Evolutionary conservation across 306 rosid genomes (phyloP).

Genomic region (Casuarina cunninghamiana): DNA sequence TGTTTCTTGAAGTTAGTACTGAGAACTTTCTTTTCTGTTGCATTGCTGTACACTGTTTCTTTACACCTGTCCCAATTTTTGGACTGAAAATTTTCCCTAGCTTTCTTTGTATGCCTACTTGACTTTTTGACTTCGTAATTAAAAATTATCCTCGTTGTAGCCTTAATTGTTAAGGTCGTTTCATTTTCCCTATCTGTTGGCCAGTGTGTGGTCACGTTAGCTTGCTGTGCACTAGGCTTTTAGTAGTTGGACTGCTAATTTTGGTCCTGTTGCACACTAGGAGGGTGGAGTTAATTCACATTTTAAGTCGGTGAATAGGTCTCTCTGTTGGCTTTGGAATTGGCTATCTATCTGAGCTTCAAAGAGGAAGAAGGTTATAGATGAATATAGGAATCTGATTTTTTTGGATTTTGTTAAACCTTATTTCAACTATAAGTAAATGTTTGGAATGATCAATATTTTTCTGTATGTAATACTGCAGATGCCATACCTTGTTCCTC

Average conservation of each 20-base stretch:
- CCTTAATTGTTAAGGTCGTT: not conserved
- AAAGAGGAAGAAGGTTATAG: conserved; percentile 5
- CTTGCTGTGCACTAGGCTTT: conserved; percentile 4
- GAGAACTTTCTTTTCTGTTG: not conserved
- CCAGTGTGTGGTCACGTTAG: not conserved
- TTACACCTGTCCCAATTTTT: not conserved
- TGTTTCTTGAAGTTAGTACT: not conserved
- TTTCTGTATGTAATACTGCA: conserved; percentile 40
- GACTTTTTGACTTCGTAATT: not conserved
- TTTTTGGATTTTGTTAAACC: conserved; percentile 8
- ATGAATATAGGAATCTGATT: conserved; percentile 8
- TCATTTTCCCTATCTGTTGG: conserved; percentile 7
- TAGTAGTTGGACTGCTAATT: not conserved
- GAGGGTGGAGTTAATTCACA: not conserved
- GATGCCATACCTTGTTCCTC: conserved; percentile 62
- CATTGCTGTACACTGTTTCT: not conserved
- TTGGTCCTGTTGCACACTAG: conserved; percentile 1
- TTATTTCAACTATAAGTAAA: conserved; percentile 9
- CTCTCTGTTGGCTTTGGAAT: not conserved
- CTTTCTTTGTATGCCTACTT: not conserved
- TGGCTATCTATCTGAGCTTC: conserved; percentile 4
- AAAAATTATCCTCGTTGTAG: not conserved
- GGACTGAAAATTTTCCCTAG: not conserved
- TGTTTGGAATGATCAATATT: conserved; percentile 7
- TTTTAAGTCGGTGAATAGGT: not conserved